Evolutionary conservation across 352 stramenopile species (phyloP), one percentile per base, ranked within the genome.

Genomic region (Globisporangium emineosum): DNA sequence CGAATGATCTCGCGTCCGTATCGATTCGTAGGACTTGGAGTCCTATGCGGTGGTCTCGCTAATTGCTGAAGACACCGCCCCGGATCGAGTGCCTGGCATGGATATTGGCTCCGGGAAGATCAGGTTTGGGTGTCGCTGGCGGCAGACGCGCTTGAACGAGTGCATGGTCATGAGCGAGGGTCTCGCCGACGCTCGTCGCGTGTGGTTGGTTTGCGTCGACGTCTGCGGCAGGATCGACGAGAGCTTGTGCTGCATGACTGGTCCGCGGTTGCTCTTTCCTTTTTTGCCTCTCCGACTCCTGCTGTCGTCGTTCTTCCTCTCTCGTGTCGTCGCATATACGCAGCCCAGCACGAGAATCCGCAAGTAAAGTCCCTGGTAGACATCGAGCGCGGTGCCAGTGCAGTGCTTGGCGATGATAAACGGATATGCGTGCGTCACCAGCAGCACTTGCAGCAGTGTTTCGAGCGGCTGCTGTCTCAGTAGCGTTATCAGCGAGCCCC

Each of bases 371-470:
- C 57, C 67, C 23, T 70, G 56, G 27, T 40, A 40, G 43, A 64
- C 61, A n/a, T 64, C 52, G 37, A 61, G 21, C 6, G 21, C 15
- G 17, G 15, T 1, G 3, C 56, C 25, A 2, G 49, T 52, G n/a
- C 8, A 17, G 33, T 27, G 33, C 5, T 47, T 55, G 17, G 32
- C 58, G 35, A 67, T 54, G 43, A 70, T 49, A 42, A 78, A 81
- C 12, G 70, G 65, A 40, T 72, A 74, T 63, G 67, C 62, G 40
- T 78, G 70, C 2, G 51, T 71, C 10, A 76, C 49, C 4, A 78
- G n/a, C n/a, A n/a, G n/a, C n/a, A n/a, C n/a, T n/a, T n/a, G 62
- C 32, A 78, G 52, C 29, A 60, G 43, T 2, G 69, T 67, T 9
- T 73, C 66, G 5, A 64, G 60, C 19, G 72, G 70, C 23, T 72